Percentiles rank a stretch among this genome's conserved stretches.
These are phyloP conservation scores for Cystobasidium ongulense DNA, from an alignment of 768 basidiomycete genomes.

Conservation along the genomic window DNA sequence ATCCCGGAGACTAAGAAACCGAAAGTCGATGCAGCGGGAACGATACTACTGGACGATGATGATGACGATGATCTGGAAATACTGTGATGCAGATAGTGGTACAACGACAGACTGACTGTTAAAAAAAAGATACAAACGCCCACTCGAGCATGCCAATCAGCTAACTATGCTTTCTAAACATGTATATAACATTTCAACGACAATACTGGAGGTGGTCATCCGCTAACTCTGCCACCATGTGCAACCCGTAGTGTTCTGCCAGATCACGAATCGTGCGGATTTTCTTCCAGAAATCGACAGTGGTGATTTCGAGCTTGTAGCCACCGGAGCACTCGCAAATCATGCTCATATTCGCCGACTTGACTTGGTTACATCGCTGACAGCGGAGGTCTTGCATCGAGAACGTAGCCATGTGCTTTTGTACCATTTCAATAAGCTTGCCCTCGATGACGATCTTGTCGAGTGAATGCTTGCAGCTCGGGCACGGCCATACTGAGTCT, in stretches of 20 bases:
- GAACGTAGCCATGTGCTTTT: conserved; percentile 61
- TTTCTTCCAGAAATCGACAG: conserved; percentile 17
- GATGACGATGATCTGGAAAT: conserved; percentile 34
- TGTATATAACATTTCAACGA: too few relatives aligned
- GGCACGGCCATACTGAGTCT: conserved; percentile 57
- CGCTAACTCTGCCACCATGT: conserved; percentile 9
- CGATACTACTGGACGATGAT: conserved; percentile 33
- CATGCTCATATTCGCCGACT: conserved; percentile 73
- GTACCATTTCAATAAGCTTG: conserved; percentile 67
- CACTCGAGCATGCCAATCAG: not conserved
- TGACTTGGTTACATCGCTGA: conserved; percentile 79
- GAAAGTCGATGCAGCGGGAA: conserved; percentile 25
- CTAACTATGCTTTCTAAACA: not conserved
- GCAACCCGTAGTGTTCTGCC: conserved; percentile 25
- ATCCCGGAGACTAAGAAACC: conserved; percentile 32
- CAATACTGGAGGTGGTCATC: conserved; percentile 1
- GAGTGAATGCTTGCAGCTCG: conserved; percentile 71
- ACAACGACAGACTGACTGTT: not conserved
- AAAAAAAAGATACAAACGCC: not conserved
- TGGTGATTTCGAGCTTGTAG: conserved; percentile 52
- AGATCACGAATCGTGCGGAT: conserved; percentile 17
- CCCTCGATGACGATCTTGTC: conserved; percentile 83
- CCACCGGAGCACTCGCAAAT: conserved; percentile 83
- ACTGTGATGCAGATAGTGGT: conserved; percentile 1
- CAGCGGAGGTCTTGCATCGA: conserved; percentile 86